Evolutionary conservation across 2,329 filamentous ascomycete species (phyloP).

Genomic region (Teratosphaeria destructans): DNA sequence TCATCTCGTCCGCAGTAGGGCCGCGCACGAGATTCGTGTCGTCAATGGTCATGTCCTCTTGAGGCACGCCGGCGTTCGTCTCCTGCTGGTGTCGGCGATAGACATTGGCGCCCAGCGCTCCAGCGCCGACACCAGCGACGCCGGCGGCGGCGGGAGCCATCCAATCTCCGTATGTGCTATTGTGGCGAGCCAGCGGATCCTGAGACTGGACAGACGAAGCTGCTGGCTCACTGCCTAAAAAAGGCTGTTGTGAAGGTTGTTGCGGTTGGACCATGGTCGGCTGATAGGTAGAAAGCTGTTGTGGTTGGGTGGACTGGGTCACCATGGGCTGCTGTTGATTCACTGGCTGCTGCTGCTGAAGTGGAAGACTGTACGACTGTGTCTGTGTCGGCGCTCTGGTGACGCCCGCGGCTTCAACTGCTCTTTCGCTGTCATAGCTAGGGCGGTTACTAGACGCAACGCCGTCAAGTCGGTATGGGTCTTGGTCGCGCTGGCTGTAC

Average conservation of each 20-base stretch:
- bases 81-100: constrained; percentile 15
- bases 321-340: constrained; percentile 8
- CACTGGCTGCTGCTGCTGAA: constrained; percentile 9
- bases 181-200: constrained; percentile 11
- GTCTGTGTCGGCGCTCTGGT: constrained; percentile 9
- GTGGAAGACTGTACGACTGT: constrained; percentile 16
- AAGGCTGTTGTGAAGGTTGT: constrained; percentile 10
- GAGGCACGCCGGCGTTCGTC: neutral
- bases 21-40: neutral
- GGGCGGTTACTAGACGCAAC: constrained; percentile 7
- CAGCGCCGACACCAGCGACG: constrained; percentile 33
- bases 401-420: neutral
- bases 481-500: constrained; percentile 12
- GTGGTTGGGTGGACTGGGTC: constrained; percentile 3
- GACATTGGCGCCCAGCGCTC: constrained; percentile 17
- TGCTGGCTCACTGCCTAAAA: constrained; percentile 17
- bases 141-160: constrained; percentile 39
- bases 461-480: constrained; percentile 22
- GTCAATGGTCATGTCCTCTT: neutral
- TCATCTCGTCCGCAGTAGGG: neutral
- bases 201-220: constrained; percentile 1
- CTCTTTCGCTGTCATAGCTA: constrained; percentile 1
- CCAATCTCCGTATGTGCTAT: constrained; percentile 41
- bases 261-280: neutral
- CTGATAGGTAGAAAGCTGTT: constrained; percentile 2